Percentiles rank a stretch among this genome's conserved stretches.
These are phyloP conservation scores for Triticum urartu DNA, from an alignment of 176 grass and related monocot species.

Conservation along the genomic window DNA sequence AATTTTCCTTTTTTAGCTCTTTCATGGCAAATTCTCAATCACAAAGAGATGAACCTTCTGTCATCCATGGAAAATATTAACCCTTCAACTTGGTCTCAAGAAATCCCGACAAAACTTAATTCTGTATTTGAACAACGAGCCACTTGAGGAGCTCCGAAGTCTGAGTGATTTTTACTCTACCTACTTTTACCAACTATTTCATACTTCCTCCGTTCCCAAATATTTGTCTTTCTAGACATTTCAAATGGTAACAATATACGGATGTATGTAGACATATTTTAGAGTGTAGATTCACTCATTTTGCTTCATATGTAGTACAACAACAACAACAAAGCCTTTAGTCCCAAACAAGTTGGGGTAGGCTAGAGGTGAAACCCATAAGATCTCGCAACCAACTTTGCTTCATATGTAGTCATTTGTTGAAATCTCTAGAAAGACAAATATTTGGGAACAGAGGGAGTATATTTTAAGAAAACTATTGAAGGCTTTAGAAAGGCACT, in stretches of 20 bases:
- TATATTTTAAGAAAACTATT: background rate
- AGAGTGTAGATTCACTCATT: too few relatives aligned
- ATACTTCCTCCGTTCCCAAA: background rate
- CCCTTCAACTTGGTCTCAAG: background rate
- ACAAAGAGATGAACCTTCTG: background rate
- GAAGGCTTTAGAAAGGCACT: background rate
- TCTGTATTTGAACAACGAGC: background rate
- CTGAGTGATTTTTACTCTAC: constrained; percentile 8
- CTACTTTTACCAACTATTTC: constrained; percentile 1
- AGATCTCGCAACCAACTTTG: too few relatives aligned
- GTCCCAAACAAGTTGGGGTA: too few relatives aligned
- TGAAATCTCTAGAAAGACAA: too few relatives aligned
- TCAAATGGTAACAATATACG: too few relatives aligned
- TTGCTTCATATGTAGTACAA: too few relatives aligned
- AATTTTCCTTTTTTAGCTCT: background rate
- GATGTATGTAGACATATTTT: too few relatives aligned
- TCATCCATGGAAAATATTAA: background rate
- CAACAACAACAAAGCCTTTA: too few relatives aligned
- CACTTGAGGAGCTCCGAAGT: background rate
- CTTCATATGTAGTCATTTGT: too few relatives aligned
- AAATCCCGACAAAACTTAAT: background rate
- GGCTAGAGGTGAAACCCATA: too few relatives aligned
- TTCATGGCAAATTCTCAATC: background rate
- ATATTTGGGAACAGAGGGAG: too few relatives aligned
- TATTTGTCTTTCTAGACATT: too few relatives aligned